Base-by-base conservation (phyloP, 176 grass and related monocot species). In the Zoysia pacifica region DNA sequence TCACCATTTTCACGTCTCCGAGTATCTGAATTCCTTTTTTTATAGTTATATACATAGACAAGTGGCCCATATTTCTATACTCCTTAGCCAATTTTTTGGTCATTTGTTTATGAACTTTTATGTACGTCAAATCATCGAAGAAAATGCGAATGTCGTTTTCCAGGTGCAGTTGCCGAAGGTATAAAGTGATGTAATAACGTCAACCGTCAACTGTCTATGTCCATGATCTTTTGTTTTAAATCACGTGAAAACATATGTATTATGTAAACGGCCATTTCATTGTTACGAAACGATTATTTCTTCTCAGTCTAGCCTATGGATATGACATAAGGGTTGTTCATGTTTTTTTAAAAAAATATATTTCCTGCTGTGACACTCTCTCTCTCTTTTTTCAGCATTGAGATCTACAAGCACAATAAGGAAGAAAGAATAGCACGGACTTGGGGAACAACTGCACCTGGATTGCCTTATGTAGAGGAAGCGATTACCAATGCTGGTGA, bases 401-500 rank as follows among this genome's bases (percentile, higher is more conserved):
- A 95, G 84, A 99, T 99, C 59, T 99, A 99, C 90, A 99, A 90
- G 52, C 92, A 95, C 67, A 99, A 99, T 44, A 99, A 99, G 77
- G 96, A 99, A 95, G 96, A 99, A 99, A 83, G 92, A 83, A 93
- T 95, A 79, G 96, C 96, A 74, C 76, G 96, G 81, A 95, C 92
- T 75, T 99, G 96, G 96, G 96, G 96, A 64, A 99, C 96, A 72
- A 91, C 83, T 84, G 90, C 90, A 43, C 65, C 73, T 51, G 96
- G 96, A 35, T 75, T 99, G 59, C 96, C 96, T 68, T 99, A 99
- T 70, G 90, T 84, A 13, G 88, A 99, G 20, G 92, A 93, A 81
- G 90, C 92, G 13, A 95, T 99, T 54, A 84, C 77, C 51, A 86
- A 95, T 86, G 83, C 96, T 86, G 96, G 92, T 79, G 91, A 95